Evolutionary conservation across 768 basidiomycete genomes (phyloP).

Genomic region (Pleurotus salmoneostramineus): DNA sequence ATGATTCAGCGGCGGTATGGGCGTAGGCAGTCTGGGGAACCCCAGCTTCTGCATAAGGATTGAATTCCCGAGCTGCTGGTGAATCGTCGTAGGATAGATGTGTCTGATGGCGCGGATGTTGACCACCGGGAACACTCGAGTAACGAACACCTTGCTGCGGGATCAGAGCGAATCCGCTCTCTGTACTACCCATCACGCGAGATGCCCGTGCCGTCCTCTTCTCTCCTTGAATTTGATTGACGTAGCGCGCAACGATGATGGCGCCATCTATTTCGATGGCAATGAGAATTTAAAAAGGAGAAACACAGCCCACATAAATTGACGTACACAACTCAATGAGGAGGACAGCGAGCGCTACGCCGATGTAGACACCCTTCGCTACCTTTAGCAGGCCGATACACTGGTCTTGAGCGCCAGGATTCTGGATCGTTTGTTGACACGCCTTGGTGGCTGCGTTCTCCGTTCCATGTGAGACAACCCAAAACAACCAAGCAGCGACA

Average conservation of each 20-base stretch:
- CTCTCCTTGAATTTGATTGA: constrained; percentile 46
- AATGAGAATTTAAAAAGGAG: not conserved
- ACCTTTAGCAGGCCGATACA: constrained; percentile 40
- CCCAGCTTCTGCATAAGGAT: constrained; percentile 34
- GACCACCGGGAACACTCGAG: constrained; percentile 18
- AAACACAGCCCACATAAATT: not conserved
- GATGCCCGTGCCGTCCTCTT: constrained; percentile 38
- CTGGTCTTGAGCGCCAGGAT: constrained; percentile 35
- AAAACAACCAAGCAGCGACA: constrained; percentile 49
- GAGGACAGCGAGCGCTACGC: constrained; percentile 39
- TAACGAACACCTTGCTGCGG: constrained; percentile 20
- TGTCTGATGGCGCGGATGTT: constrained; percentile 5
- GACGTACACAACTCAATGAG: constrained; percentile 55
- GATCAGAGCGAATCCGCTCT: constrained; percentile 29
- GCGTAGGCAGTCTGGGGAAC: constrained; percentile 5
- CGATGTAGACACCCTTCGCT: constrained; percentile 42
- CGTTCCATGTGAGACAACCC: constrained; percentile 41
- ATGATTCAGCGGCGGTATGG: constrained; percentile 4
- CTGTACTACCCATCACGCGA: constrained; percentile 28
- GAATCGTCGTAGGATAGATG: constrained; percentile 9
- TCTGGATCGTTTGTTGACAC: constrained; percentile 41
- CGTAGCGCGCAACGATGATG: constrained; percentile 49
- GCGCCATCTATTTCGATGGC: constrained; percentile 40
- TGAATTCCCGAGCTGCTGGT: constrained; percentile 23
- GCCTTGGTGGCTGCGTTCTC: constrained; percentile 34